phyloP scores from a whole-genome alignment of 2,329 filamentous ascomycete genomes.

The Pseudocercospora crystallina region DNA sequence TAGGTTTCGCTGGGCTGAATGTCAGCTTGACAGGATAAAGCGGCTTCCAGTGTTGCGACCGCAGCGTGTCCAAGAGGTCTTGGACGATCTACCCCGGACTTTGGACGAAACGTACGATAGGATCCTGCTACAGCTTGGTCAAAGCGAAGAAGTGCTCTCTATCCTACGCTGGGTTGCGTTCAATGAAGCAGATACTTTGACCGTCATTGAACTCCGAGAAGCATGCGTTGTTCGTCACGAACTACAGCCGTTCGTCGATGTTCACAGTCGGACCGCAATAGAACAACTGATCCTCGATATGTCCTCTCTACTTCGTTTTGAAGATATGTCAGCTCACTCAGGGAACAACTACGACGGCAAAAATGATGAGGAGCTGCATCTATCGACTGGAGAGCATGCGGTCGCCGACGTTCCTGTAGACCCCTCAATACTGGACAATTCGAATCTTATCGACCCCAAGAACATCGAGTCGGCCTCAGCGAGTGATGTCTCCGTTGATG shows the following conservation, averaged over 20 bases:
- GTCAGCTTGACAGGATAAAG: background rate
- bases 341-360: too few species aligned
- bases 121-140: background rate
- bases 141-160: slow-evolving; percentile 12
- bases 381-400: too few species aligned
- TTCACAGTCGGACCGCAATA: background rate
- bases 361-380: too few species aligned
- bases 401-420: too few species aligned
- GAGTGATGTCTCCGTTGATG: too few species aligned
- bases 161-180: slow-evolving; percentile 24
- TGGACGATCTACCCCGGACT: background rate
- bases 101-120: slow-evolving; percentile 1
- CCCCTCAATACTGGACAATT: too few species aligned
- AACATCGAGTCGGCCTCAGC: too few species aligned
- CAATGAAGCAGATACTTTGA: slow-evolving; percentile 14
- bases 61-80: background rate
- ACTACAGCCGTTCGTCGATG: background rate
- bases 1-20: slow-evolving; percentile 1
- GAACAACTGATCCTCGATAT: background rate
- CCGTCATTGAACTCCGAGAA: slow-evolving; percentile 20
- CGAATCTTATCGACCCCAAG: too few species aligned
- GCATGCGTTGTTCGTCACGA: slow-evolving; percentile 5
- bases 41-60: background rate
- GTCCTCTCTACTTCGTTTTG: background rate
- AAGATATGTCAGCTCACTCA: too few species aligned